These are phyloP conservation scores for Pleurotus sapidus DNA, from an alignment of 768 basidiomycete species.

Conservation along the genomic window DNA sequence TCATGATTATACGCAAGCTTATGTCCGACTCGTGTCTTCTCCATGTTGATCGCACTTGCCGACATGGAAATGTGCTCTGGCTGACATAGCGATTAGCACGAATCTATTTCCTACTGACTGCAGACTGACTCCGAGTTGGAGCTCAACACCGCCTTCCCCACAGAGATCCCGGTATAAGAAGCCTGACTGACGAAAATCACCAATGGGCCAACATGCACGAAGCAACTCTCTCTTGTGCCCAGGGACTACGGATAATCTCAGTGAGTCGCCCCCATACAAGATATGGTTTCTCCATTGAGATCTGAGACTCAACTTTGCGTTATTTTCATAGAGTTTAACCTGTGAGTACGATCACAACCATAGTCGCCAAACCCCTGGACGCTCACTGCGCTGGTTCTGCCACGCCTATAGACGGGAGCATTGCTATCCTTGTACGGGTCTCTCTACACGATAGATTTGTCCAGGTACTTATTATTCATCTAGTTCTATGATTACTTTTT, in stretches of 20 bases:
- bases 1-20: no score
- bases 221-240: neutral
- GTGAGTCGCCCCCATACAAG: neutral
- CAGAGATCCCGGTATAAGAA: no score
- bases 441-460: neutral
- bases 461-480: neutral
- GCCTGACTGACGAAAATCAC: no score
- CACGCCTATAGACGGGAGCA: neutral
- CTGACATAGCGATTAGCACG: no score
- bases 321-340: neutral
- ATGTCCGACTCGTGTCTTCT: no score
- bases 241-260: neutral
- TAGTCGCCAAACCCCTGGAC: neutral
- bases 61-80: no score
- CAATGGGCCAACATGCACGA: no score
- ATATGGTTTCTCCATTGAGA: neutral
- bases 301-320: neutral
- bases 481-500: slow-evolving; percentile 2
- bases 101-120: no score
- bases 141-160: no score
- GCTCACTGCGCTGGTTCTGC: neutral
- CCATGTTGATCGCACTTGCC: no score
- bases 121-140: no score
- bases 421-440: neutral
- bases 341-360: neutral